These are phyloP conservation scores for Penicillium griseofulvum DNA, from an alignment of 2,329 filamentous ascomycete genomes.

Conservation along the genomic window DNA sequence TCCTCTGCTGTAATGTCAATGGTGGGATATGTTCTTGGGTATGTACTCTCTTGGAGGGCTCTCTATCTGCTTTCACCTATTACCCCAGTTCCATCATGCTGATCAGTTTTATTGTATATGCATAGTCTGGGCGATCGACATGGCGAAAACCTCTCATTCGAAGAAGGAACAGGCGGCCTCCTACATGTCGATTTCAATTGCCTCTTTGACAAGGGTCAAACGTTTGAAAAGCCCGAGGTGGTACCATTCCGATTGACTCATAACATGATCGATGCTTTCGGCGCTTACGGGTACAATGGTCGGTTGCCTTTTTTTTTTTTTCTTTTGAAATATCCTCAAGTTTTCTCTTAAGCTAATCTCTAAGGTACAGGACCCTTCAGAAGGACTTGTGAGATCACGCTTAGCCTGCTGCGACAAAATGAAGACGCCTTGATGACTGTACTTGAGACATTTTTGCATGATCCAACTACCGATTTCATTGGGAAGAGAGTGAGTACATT, in stretches of 20 bases:
- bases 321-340: neutral
- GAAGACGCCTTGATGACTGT: slow-evolving; percentile 98
- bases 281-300: slow-evolving; percentile 85
- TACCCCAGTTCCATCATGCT: neutral
- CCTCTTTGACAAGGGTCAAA: slow-evolving; percentile 95
- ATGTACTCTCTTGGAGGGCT: slow-evolving; percentile 14
- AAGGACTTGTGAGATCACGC: slow-evolving; percentile 82
- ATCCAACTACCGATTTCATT: slow-evolving; percentile 91
- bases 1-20: slow-evolving; percentile 99
- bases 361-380: slow-evolving; percentile 67
- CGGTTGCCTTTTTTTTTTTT: slow-evolving; percentile 5
- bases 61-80: neutral
- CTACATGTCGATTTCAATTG: slow-evolving; percentile 99
- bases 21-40: slow-evolving; percentile 86
- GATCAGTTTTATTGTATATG: neutral
- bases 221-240: slow-evolving; percentile 88
- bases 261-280: slow-evolving; percentile 98
- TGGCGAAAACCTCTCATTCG: slow-evolving; percentile 93
- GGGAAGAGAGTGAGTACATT: slow-evolving; percentile 58
- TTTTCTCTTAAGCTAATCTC: slow-evolving; percentile 3
- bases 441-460: slow-evolving; percentile 93
- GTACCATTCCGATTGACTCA: slow-evolving; percentile 96
- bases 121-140: slow-evolving; percentile 81
- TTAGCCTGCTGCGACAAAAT: slow-evolving; percentile 80
- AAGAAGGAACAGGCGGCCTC: slow-evolving; percentile 88